Conservation (phyloP, 768 basidiomycete species). For the Favolaschia claudopus region DNA sequence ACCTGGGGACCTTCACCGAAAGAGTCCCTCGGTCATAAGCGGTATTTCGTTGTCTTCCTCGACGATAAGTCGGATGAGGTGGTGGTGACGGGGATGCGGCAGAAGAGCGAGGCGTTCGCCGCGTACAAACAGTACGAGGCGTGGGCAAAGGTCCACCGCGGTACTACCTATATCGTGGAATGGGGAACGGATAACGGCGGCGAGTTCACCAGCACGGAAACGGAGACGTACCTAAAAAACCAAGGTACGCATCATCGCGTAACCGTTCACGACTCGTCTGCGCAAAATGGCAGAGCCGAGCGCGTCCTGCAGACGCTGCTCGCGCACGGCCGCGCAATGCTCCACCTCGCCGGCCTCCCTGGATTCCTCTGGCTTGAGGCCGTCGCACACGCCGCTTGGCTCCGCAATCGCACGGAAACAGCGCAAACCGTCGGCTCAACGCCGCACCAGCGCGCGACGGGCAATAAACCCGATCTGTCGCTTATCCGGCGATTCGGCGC, state of each 20-base stretch:
- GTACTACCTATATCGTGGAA: too few relatives aligned
- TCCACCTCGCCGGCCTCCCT: constrained; percentile 16
- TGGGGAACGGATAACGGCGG: too few relatives aligned
- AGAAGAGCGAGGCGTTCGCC: too few relatives aligned
- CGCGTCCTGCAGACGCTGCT: constrained; percentile 30
- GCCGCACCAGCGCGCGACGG: constrained; percentile 1
- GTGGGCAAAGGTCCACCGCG: too few relatives aligned
- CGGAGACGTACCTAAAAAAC: too few relatives aligned
- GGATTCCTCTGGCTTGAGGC: constrained; percentile 32
- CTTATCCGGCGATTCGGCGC: not conserved
- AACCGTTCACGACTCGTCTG: constrained; percentile 26
- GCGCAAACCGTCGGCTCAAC: not conserved
- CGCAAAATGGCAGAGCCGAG: constrained; percentile 41
- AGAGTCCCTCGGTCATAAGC: too few relatives aligned
- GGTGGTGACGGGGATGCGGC: too few relatives aligned
- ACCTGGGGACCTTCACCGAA: too few relatives aligned
- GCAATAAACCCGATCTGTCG: not conserved
- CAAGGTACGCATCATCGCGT: constrained; percentile 12
- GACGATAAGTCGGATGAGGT: too few relatives aligned
- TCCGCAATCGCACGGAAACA: constrained; percentile 25
- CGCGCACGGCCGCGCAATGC: constrained; percentile 29
- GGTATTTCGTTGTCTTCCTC: too few relatives aligned
- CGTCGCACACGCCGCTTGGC: constrained; percentile 19
- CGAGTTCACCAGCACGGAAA: too few relatives aligned
- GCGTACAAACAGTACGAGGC: too few relatives aligned